Conservation (phyloP, 1,284 basidiomycete genomes). For the Schizophyllum amplum region DNA sequence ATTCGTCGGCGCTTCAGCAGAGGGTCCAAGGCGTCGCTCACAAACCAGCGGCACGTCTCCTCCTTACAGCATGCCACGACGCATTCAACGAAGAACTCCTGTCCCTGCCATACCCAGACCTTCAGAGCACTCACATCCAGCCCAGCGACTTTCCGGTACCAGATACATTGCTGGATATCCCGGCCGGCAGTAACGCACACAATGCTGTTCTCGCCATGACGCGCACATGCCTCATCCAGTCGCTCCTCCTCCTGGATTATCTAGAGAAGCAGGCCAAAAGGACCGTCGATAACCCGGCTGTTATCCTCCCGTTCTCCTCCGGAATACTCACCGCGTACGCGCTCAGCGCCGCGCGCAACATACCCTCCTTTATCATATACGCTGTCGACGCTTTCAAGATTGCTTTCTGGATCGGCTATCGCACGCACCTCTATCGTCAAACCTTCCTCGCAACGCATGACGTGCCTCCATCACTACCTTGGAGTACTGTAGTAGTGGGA, state of each 20-base stretch:
- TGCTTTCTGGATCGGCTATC: conserved; percentile 51
- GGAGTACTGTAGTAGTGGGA: conserved; percentile 46
- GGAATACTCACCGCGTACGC: conserved; percentile 53
- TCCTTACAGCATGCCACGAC: neutral
- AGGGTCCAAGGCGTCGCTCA: neutral
- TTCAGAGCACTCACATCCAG: too few species aligned
- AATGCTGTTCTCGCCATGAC: neutral
- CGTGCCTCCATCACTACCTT: conserved; percentile 29
- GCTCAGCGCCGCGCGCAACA: conserved; percentile 35
- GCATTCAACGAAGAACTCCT: neutral
- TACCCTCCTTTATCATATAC: conserved; percentile 33
- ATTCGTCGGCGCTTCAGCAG: neutral
- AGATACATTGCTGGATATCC: neutral
- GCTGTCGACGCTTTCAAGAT: conserved; percentile 45
- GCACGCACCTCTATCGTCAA: conserved; percentile 36
- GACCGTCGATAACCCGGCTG: conserved; percentile 14
- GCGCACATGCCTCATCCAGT: neutral
- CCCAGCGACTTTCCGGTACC: neutral
- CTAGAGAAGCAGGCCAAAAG: conserved; percentile 14
- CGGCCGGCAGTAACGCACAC: neutral
- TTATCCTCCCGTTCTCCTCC: conserved; percentile 54
- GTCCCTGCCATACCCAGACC: neutral
- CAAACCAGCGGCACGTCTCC: neutral
- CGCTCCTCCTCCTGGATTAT: neutral
- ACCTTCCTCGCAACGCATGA: conserved; percentile 15